These are phyloP conservation scores for Helicostylum pulchrum DNA, from an alignment of 192 early-diverging fungal genomes.

Conservation along the genomic window DNA sequence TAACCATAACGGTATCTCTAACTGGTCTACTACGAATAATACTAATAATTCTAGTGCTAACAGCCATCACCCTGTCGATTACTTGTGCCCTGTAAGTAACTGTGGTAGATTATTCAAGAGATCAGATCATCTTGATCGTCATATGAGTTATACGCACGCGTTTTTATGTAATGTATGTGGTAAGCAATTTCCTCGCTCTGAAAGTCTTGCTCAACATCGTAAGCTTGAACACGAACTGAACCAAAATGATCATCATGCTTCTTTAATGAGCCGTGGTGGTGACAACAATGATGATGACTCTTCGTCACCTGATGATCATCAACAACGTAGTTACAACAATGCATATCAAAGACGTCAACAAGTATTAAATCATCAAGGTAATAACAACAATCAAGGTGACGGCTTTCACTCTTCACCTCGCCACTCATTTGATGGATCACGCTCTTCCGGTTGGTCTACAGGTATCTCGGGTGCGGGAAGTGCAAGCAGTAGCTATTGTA, in stretches of 20 bases:
- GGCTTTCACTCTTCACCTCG: background rate
- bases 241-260: background rate
- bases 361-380: background rate
- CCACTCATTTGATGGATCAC: slow-evolving; percentile 14
- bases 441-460: slow-evolving; percentile 9
- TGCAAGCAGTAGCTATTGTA: slow-evolving; percentile 8
- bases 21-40: background rate
- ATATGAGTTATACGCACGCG: background rate
- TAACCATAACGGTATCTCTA: background rate
- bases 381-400: background rate
- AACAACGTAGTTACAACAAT: background rate
- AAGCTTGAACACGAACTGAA: background rate
- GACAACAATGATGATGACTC: background rate
- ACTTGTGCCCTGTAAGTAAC: slow-evolving; percentile 2
- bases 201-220: slow-evolving; percentile 16
- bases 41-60: too few species aligned
- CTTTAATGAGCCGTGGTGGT: too few species aligned
- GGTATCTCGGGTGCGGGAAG: slow-evolving; percentile 1
- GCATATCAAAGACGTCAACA: background rate
- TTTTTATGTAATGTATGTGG: slow-evolving; percentile 17
- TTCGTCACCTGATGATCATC: background rate
- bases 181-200: slow-evolving; percentile 8
- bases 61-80: background rate
- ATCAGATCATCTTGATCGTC: slow-evolving; percentile 8
- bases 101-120: slow-evolving; percentile 8